phyloP scores from a whole-genome alignment of 257 asterid genomes.

The Solanum pinnatisectum region DNA sequence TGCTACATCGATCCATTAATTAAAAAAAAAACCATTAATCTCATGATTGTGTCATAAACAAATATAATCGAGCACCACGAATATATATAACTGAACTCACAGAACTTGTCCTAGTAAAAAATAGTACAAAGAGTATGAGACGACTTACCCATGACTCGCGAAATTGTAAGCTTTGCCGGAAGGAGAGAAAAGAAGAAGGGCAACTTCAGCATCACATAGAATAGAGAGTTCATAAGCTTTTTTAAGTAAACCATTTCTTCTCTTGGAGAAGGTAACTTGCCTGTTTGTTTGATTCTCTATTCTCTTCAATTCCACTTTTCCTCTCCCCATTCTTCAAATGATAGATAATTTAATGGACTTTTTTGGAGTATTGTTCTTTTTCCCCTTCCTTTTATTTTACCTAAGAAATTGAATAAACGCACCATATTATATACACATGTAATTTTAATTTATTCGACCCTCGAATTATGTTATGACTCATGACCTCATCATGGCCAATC shows the following conservation, averaged over 20 bases:
- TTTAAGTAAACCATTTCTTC: not conserved
- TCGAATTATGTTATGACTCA: not conserved
- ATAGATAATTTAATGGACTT: not conserved
- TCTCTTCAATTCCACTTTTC: slow-evolving; percentile 43
- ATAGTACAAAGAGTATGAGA: not conserved
- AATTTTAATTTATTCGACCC: not conserved
- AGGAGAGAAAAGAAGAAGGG: slow-evolving; percentile 25
- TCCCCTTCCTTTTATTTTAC: not conserved
- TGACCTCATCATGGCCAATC: not conserved
- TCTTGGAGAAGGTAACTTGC: not conserved
- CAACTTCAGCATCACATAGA: not conserved
- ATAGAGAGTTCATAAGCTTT: not conserved
- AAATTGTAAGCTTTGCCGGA: slow-evolving; percentile 37
- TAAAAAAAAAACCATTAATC: not conserved
- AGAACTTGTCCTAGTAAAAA: not conserved
- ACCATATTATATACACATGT: not conserved
- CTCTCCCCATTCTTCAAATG: slow-evolving; percentile 37
- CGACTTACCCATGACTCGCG: slow-evolving; percentile 34
- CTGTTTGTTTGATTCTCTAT: not conserved
- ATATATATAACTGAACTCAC: not conserved
- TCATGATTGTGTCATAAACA: not conserved
- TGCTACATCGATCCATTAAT: slow-evolving; percentile 10
- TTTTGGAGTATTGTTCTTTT: not conserved
- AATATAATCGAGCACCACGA: not conserved
- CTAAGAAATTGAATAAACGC: not conserved